Base-by-base conservation (phyloP, 495 filamentous ascomycete genomes). In the Tetracladium setigerum region DNA sequence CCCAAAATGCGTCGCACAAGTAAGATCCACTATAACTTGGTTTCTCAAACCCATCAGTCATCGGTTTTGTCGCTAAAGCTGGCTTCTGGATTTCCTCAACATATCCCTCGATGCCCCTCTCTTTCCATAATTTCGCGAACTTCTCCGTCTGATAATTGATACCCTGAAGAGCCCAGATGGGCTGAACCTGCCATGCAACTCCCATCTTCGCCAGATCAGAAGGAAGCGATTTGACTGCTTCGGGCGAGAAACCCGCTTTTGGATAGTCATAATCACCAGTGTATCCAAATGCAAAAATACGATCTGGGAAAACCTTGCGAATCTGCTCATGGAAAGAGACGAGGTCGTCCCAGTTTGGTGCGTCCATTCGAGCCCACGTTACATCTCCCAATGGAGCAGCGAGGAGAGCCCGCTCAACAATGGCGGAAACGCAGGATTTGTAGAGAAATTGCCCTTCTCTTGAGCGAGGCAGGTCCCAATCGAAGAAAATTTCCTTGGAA, bases 141-240 rank as follows among this genome's bases (percentile, higher is more conserved):
- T 18, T 48, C n/a, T 48, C 36, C 17, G 45, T 40, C 22, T 39
- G n/a, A 19, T 48, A 48, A 40, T 58, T 58, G 11, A 58, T 16
- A 6, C 55, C 55, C 30, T 55, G 52, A 19, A 58, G 34, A 27
- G 40, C 46, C 55, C 55, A 58, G 31, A 58, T 58, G 4, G 55
- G 55, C 38, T 58, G 55, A 2, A 58, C 55, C 19, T 58, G 55
- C 55, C 55, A 58, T 34, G 50, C 55, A 12, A 58, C 43, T 18
- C 52, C 52, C 38, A 58, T 47, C 41, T 58, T 58, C 32, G 55
- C 55, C n/a, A 58, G 35, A 43, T 58, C 55, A 13, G 44, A 44
- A 17, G 47, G 51, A 16, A 58, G 32, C 12, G 46, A 47, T 24
- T 55, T 54, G 30, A 58, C 37, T 18, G 38, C 18, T 31, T 54